Evolutionary conservation across 1,284 basidiomycete genomes (phyloP).

Genomic region (Cutaneotrichosporon mucoides): DNA sequence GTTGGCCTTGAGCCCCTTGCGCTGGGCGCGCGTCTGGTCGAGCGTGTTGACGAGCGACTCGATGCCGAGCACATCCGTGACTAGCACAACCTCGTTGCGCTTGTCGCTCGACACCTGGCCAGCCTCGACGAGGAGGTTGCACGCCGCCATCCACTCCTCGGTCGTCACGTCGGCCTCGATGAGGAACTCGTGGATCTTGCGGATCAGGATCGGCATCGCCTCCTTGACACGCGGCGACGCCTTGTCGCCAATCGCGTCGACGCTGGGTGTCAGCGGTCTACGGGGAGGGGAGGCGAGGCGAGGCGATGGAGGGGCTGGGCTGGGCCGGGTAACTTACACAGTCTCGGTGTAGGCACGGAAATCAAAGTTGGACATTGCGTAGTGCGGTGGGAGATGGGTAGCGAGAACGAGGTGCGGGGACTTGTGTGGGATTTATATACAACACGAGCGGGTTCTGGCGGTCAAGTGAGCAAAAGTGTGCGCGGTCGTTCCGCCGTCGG

Average conservation of each 20-base stretch:
- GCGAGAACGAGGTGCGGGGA: no score
- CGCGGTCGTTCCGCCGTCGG: no score
- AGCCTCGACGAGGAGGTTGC: conserved; percentile 43
- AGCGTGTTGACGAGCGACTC: conserved; percentile 37
- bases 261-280: neutral
- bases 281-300: no score
- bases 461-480: no score
- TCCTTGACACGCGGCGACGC: conserved; percentile 43
- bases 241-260: conserved; percentile 22
- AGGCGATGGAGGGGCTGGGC: neutral
- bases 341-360: conserved; percentile 10
- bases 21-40: conserved; percentile 14
- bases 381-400: no score
- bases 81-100: conserved; percentile 48
- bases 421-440: no score
- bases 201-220: conserved; percentile 42
- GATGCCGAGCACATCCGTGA: conserved; percentile 46
- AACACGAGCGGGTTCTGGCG: no score
- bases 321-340: conserved; percentile 5
- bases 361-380: conserved; percentile 11
- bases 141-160: conserved; percentile 45
- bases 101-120: conserved; percentile 43
- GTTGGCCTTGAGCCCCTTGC: conserved; percentile 10
- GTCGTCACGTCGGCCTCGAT: conserved; percentile 45
- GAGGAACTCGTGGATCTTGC: conserved; percentile 38